phyloP scores from a whole-genome alignment of 2,329 filamentous ascomycete genomes.

The Arthrobotrys entomopaga region DNA sequence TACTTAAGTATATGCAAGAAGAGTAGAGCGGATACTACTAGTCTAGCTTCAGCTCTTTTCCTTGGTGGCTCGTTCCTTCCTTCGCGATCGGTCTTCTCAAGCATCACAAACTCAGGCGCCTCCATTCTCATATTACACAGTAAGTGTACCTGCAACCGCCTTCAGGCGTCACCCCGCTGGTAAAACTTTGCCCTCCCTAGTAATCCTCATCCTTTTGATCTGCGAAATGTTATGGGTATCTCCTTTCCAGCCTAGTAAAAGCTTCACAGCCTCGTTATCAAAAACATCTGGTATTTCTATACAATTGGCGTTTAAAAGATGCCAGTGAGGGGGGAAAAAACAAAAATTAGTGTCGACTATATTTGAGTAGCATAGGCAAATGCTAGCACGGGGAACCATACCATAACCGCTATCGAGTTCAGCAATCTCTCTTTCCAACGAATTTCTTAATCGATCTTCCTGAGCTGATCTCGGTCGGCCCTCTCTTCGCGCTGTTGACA shows the following conservation, averaged over 20 bases:
- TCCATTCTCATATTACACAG: no score
- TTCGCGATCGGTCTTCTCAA: no score
- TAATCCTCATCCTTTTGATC: constrained; percentile 31
- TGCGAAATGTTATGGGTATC: constrained; percentile 21
- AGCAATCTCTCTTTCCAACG: constrained; percentile 31
- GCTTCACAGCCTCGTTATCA: constrained; percentile 13
- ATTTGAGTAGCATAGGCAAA: no score
- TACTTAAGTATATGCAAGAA: no score
- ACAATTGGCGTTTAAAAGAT: no score
- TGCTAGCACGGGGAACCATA: neutral
- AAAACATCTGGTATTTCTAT: constrained; percentile 39
- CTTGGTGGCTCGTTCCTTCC: no score
- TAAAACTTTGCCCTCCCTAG: constrained; percentile 20
- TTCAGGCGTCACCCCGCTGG: neutral
- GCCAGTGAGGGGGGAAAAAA: no score
- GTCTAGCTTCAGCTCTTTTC: no score
- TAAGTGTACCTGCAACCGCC: no score
- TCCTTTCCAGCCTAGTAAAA: constrained; percentile 30
- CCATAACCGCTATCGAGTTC: constrained; percentile 42
- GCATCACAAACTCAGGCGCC: no score
- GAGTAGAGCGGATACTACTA: no score
- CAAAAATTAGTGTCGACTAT: no score
- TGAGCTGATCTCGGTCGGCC: constrained; percentile 39
- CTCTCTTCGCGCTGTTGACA: constrained; percentile 21
- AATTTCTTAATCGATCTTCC: constrained; percentile 36